These are phyloP conservation scores for Chlamydomonas reinhardtii DNA, from an alignment of 163 green algal genomes.

Conservation along the genomic window DNA sequence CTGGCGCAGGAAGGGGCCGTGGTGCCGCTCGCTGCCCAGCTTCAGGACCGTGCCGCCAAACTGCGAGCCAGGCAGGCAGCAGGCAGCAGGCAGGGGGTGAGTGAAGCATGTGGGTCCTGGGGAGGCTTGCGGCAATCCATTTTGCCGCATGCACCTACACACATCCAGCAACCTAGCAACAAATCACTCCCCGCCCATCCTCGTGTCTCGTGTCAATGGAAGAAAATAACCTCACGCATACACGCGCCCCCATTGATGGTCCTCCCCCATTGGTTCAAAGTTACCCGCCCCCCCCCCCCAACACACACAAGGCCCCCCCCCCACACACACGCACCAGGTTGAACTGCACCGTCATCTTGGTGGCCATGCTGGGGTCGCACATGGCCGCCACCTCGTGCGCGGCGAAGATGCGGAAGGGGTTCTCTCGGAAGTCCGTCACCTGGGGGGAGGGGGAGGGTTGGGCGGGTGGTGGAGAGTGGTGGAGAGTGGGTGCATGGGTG, in stretches of 20 bases:
- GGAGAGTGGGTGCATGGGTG: background rate
- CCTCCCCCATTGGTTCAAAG: too few relatives aligned
- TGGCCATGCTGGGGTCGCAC: constrained; percentile 86
- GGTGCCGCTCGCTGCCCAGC: constrained; percentile 87
- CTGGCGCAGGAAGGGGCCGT: constrained; percentile 77
- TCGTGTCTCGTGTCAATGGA: too few relatives aligned
- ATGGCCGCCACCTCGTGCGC: constrained; percentile 87
- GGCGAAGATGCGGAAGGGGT: constrained; percentile 90
- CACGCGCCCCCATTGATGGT: too few relatives aligned
- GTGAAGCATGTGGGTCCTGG: too few relatives aligned
- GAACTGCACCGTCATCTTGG: constrained; percentile 93
- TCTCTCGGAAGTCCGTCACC: constrained; percentile 71
- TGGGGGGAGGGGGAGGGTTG: background rate
- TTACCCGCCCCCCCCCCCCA: too few relatives aligned
- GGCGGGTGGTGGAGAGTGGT: background rate
- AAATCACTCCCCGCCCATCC: too few relatives aligned
- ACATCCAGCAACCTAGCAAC: too few relatives aligned
- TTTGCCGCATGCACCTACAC: too few relatives aligned
- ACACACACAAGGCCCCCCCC: background rate
- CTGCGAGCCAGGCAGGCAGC: constrained; percentile 26
- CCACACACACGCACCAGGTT: constrained; percentile 42
- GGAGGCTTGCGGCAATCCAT: too few relatives aligned
- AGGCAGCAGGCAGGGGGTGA: background rate
- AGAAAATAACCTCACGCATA: too few relatives aligned
- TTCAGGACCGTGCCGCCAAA: constrained; percentile 82